Base-by-base conservation (phyloP, 176 grass and related monocot genomes). In the Triticum dicoccoides region DNA sequence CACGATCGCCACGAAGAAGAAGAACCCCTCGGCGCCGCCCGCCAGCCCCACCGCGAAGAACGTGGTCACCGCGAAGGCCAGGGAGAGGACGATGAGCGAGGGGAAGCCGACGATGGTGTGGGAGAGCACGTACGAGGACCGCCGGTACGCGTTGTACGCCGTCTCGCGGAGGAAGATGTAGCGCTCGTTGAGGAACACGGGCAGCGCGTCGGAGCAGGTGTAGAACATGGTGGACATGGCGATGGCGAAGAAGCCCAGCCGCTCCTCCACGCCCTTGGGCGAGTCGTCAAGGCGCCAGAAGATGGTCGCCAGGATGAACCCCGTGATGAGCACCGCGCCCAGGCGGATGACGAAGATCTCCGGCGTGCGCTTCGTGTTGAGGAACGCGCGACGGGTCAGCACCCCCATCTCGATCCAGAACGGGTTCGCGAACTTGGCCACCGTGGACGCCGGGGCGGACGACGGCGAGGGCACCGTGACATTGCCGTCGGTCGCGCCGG, bases 221-320 rank as follows among this genome's bases (percentile, higher is more conserved):
- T 94, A 98, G 90, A 96, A 98, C 96, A 98, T 98, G 84, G 96
- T 98, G 62, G 96, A 98, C 96, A 96, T 98, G 84, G 96, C 96
- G 39, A 98, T 98, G 81, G 93, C 96, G 86, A 98, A 96, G 92
- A 98, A 98, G 2, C 96, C 96, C 20, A 98, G 87, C 0, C 96
- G 88, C 82, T 98, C 96, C 78, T 98, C 82, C 61, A 91, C 92
- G 7, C 96, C 96, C 85, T 91, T 98, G 74, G 96, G 96, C 15
- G 96, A 92, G 84, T 94, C 84, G 88, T 98, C 93, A 2, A 96
- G 93, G 54, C 96, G 89, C 96, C 96, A 98, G 89, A 98, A 98
- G 83, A 98, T 96, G 61, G 96, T 98, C 15, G 93, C 96, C 24
- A 98, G 92, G 85, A 98, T 85, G 87, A 98, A 96, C 13, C 93